These are phyloP conservation scores for Tuber microsphaerosporum DNA, from an alignment of 495 filamentous ascomycete species.

Conservation along the genomic window DNA sequence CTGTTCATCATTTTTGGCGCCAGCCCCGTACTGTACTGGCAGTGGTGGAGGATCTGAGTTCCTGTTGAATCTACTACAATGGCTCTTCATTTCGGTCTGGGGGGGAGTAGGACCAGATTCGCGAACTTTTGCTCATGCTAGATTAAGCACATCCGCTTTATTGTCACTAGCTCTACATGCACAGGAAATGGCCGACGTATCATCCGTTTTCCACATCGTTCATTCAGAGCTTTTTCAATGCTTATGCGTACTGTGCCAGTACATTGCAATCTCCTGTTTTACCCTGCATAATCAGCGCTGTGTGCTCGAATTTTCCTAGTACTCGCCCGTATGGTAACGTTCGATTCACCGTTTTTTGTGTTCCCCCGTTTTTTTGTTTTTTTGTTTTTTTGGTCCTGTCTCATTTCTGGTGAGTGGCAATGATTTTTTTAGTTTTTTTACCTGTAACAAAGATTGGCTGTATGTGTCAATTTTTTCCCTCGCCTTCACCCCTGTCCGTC, in stretches of 20 bases:
- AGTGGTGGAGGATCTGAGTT: neutral
- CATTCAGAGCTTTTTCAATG: neutral
- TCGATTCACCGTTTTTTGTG: neutral
- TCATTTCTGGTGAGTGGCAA: slow-evolving; percentile 13
- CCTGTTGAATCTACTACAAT: neutral
- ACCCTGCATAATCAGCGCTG: slow-evolving; percentile 12
- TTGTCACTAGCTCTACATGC: neutral
- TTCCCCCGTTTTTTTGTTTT: slow-evolving; percentile 4
- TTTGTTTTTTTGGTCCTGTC: neutral
- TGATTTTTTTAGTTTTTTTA: neutral
- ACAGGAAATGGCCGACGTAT: neutral
- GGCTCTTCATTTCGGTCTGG: neutral
- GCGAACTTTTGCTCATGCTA: neutral
- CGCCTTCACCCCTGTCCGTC: slow-evolving; percentile 1
- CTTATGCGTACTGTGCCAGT: neutral
- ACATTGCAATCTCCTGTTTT: neutral
- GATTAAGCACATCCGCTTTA: neutral
- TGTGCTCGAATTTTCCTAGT: slow-evolving; percentile 6
- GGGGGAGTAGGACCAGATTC: neutral
- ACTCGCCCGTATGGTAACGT: slow-evolving; percentile 2
- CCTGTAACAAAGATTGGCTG: neutral
- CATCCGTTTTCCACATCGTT: neutral
- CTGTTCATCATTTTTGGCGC: too few species aligned
- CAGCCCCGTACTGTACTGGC: too few species aligned
- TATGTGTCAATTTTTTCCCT: neutral